Base-by-base conservation (phyloP, 2,329 filamentous ascomycete species). In the Ophiostoma novo-ulmi region DNA sequence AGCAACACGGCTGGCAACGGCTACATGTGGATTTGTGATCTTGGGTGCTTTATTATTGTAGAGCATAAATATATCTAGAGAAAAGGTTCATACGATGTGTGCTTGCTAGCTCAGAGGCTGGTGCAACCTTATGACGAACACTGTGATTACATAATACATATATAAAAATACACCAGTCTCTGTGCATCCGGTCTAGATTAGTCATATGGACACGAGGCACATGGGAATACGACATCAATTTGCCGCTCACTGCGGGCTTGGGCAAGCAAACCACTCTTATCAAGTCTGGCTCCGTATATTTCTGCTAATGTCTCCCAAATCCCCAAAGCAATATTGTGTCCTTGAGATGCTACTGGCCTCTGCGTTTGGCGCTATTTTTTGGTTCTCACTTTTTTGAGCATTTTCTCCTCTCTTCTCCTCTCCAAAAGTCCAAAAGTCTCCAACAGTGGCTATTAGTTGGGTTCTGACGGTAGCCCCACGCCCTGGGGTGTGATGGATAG, bases 401-500 rank as follows among this genome's bases (percentile, higher is more conserved):
- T 10, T 58, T 10, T n/a, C 48, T 44, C 11, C 11, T 17, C 39
- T 22, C 22, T 22, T 11, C 48, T 14, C 48, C 48, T n/a, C n/a
- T 22, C 48, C 52, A 58, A 10, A 58, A 10, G 22, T 58, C 52
- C 52, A 58, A 58, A 58, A n/a, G 52, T 58, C 52, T 58, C 52
- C 52, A 58, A 26, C 52, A 58, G n/a, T 5, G 44, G 44, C 14
- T n/a, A 58, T 10, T 58, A 17, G n/a, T 3, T 10, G 11, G 31
- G 52, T 11, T 26, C 11, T 48, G 44, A 13, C 44, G 11, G 52
- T 69, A 67, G 20, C 31, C 10, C 6, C 55, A 69, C 70, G 48
- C 70, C 68, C 31, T 20, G 70, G 70, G 5, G 39, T 41, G 13
- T 13, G 68, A 31, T 61, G 65, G 52, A 35, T 41, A 44, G 39